Base-by-base conservation (phyloP, 108 stramenopile genomes). In the Cylindrotheca fusiformis region DNA sequence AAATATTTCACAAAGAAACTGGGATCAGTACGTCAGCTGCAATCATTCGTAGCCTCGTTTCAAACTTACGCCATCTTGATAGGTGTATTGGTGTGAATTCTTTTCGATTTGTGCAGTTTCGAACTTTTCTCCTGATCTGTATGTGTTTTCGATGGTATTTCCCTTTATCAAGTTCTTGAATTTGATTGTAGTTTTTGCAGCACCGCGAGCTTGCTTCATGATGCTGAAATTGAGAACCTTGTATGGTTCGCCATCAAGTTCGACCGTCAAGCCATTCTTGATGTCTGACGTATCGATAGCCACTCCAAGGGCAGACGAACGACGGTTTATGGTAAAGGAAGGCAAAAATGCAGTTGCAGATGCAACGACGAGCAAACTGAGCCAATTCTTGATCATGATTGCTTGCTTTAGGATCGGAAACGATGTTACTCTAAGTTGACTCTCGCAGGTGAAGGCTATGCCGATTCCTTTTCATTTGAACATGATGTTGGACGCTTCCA, bases 131-230 rank as follows among this genome's bases (percentile, higher is more conserved):
- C 94, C 96, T 60, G 85, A 87, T 50, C 96, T 76, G 71, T 95
- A 97, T 14, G 96, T 97, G 66, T 96, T 95, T 72, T 97, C 96
- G 59, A 96, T 80, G 27, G 92, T 89, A 55, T 76, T 95, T 14
- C 95, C 96, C 30, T 84, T 79, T 64, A 87, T 85, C 48, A 97
- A 72, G 77, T 97, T 97, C 81, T 97, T 97, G 60, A 97, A 88
- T 63, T 97, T 97, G 53, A 89, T 88, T 53, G 88, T 88, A 0
- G 87, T 90, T 75, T 88, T 94, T 72, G 92, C 89, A 19, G 92
- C 92, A 57, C 88, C 92, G 24, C 88, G 85, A n/a, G 87, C 92
- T 60, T 94, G 88, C 54, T 97, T 97, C 80, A 97, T 95, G 64
- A 95, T 93, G 64, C 85, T 79, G 70, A 97, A 97, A 47, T 67